phyloP scores from a whole-genome alignment of 148 eudicot genomes.

The Nepenthes gracilis region DNA sequence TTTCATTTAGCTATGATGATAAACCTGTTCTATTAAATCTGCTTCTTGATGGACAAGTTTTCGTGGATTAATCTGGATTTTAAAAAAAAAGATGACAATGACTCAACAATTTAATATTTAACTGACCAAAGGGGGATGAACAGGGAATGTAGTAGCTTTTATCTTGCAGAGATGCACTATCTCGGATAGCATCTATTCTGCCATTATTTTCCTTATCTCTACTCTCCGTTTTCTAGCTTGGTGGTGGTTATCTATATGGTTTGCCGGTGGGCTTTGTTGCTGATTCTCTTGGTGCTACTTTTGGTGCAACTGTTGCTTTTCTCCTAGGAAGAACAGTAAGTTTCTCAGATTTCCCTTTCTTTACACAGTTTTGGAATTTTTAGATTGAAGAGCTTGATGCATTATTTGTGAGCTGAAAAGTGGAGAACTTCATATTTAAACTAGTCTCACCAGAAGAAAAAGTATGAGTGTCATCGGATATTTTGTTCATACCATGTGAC shows the following conservation, averaged over 20 bases:
- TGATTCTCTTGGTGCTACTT: slow-evolving; percentile 80
- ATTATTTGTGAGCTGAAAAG: neutral
- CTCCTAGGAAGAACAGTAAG: slow-evolving; percentile 87
- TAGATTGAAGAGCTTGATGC: neutral
- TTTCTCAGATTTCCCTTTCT: slow-evolving; percentile 8
- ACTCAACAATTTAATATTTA: no score
- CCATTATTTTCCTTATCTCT: neutral
- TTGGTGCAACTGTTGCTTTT: slow-evolving; percentile 91
- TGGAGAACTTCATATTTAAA: neutral
- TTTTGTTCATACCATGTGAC: neutral
- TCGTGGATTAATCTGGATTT: no score
- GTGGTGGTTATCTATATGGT: slow-evolving; percentile 96
- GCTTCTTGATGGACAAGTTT: no score
- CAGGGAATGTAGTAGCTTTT: neutral
- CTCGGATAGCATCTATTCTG: neutral
- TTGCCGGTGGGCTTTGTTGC: slow-evolving; percentile 80
- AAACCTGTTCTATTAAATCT: no score
- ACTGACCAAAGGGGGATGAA: neutral
- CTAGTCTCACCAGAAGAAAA: neutral
- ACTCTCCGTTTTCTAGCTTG: slow-evolving; percentile 41
- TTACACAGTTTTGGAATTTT: neutral
- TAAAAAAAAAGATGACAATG: no score
- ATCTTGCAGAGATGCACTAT: neutral
- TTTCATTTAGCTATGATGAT: no score
- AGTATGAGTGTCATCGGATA: neutral